Percentiles rank a stretch among this genome's conserved stretches.
Evolutionary conservation across 176 grass and related monocot genomes (phyloP).

Genomic region (Dactylis glomerata): DNA sequence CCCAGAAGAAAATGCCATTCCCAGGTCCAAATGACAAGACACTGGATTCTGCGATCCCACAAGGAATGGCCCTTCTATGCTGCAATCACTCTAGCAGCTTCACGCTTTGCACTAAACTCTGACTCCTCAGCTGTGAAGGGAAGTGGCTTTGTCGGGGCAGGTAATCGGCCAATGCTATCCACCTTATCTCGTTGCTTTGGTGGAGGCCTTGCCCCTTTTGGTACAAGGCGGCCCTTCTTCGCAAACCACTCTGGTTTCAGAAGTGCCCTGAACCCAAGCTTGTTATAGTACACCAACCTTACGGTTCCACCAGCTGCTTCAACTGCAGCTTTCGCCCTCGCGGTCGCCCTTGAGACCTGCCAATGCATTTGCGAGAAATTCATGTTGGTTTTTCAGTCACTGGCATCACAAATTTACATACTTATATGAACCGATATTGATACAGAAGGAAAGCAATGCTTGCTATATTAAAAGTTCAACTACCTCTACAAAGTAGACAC

Average conservation of each 20-base stretch:
- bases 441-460: not conserved
- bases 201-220: conserved; percentile 72
- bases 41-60: not conserved
- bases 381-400: not conserved
- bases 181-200: conserved; percentile 84
- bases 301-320: conserved; percentile 86
- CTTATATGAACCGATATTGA: conserved; percentile 10
- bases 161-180: conserved; percentile 79
- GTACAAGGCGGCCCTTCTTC: conserved; percentile 85
- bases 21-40: not conserved
- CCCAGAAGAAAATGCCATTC: not conserved
- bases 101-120: conserved; percentile 42
- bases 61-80: not conserved
- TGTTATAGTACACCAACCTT: conserved; percentile 85
- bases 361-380: conserved; percentile 1
- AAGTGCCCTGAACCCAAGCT: conserved; percentile 82
- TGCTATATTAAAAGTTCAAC: not conserved
- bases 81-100: conserved; percentile 20
- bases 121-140: conserved; percentile 57
- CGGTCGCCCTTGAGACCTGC: conserved; percentile 61
- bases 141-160: conserved; percentile 80
- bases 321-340: conserved; percentile 73
- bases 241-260: conserved; percentile 92
- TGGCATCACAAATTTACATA: not conserved
- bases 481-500: not conserved